Base-by-base conservation (phyloP, 345 rosid species). In the Eucalyptus dawsonii region DNA sequence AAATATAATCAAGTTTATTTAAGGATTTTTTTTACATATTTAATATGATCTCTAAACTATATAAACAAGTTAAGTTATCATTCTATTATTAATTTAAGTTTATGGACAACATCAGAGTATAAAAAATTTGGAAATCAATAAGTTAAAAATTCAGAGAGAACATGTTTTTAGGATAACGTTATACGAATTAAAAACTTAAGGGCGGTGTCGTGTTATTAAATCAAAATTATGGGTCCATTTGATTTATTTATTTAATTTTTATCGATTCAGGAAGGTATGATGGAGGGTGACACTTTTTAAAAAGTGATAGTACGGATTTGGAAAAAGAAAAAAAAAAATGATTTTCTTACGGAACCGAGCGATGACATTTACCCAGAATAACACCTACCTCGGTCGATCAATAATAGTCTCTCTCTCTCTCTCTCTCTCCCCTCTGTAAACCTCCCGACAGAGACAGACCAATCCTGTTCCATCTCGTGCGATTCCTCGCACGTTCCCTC, bases 1-100 rank as follows among this genome's bases (percentile, higher is more conserved):
- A 0, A 0, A 24, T 0, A 22, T 10, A 56, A 0, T 25, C 6
- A 56, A 56, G 21, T 10, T 24, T 1, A 22, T 10, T 10, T 53
- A 53, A 53, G 29, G 1, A 56, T 22, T 22, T 56, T 56, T 56
- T 56, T 3, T 4, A 2, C 4, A 22, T 56, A 24, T 4, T 24
- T 56, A 24, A 56, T 56, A 24, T 56, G 10, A 56, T 24, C 29
- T 65, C 9, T 65, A 25, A 56, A 56, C 1, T 24, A 9, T 10
- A 56, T 56, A 3, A 56, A 56, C 10, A 56, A 22, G 13, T 56
- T 56, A 9, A 24, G 29, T 56, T 56, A 56, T 56, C 62, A 56
- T 56, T 56, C 6, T 56, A 2, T 56, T 0, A 56, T 24, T 24
- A 56, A 56, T 24, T 56, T 53, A 56, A 56, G 27, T 56, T 56